Base-by-base conservation (phyloP, 331 rosid species). In the Telfairia occidentalis region DNA sequence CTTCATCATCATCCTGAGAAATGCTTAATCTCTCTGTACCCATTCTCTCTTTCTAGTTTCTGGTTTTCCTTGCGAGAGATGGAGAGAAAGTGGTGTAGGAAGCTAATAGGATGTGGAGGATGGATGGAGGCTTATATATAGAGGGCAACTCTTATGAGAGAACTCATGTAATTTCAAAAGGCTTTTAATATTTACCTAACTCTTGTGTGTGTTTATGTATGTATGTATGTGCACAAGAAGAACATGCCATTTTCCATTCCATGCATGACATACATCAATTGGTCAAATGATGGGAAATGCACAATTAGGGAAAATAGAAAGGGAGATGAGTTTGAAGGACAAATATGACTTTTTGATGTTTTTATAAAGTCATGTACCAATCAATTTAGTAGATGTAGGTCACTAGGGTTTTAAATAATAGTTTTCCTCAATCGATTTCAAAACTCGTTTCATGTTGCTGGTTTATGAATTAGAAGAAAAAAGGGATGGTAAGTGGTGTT, bases 1-100 rank as follows among this genome's bases (percentile, higher is more conserved):
- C 93, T 80, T 92, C 97, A 72, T 89, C 92, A 46, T 92, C 99
- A 43, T 70, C 75, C 38, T 43, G 57, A 70, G 24, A 70, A 70
- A 40, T 45, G 38, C 19, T 45, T 28, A 45, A 45, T 35, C 77
- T 53, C 28, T 74, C 50, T 53, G 66, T 57, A 30, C 45, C 52
- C 77, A 74, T 74, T 7, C 9, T 21, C 7, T 29, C n/a, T 52
- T 35, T 32, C 8, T n/a, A 12, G 3, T 32, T 57, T 53, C 59
- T 34, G 18, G 29, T 48, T 34, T 71, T 71, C 42, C 15, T 71
- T 15, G 13, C 0, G 23, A 13, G 57, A 15, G 52, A 13, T 29
- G 2, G 52, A 11, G 52, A 46, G 19, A 15, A n/a, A 15, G 19
- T 8, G 2, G 53, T 30, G 23, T 29, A 42, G 21, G 54, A 67